Base-by-base conservation (phyloP, 176 grass and related monocot genomes). In the Oryza rufipogon region DNA sequence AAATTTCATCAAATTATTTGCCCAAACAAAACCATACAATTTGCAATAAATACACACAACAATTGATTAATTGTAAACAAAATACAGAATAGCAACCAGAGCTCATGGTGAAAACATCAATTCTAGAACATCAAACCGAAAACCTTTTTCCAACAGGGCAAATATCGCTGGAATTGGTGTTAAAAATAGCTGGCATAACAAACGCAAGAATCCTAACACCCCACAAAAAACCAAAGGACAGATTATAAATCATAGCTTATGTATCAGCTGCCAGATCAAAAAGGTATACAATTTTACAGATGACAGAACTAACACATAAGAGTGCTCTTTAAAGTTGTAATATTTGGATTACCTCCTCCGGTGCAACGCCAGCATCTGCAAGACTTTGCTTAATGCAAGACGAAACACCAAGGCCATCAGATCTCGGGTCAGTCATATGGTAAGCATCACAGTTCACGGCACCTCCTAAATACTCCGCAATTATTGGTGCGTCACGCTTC, bases 361-460 rank as follows among this genome's bases (percentile, higher is more conserved):
- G 90, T n/a, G 96, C 85, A 44, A 99, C 89, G 11, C 96, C 93
- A 84, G 96, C 89, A 87, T 96, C 93, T 89, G 86, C 84, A 39
- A 99, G 91, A 86, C 96, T 96, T 87, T 89, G 89, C 71, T 76
- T 81, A 44, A 99, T 96, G 79, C 96, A 99, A 49, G 93, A 95
- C 45, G 96, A 99, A 75, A 99, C 96, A 78, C 96, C 96, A 86
- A 99, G 91, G 58, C 96, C 96, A 78, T 99, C 96, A 2, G 96
- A 80, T 82, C 96, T 94, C 9, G 96, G 96, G 72, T 99, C 96
- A 64, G 96, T 99, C 93, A 99, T 99, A 87, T 99, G 96, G 82
- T 99, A 94, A 74, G 96, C 96, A 86, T 99, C 96, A 85, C 96
- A 99, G 83, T 96, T 99, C 73, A 99, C 96, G 58, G 96, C 96